phyloP scores from a whole-genome alignment of 2,329 filamentous ascomycete genomes.

The Trichoderma hamatum region DNA sequence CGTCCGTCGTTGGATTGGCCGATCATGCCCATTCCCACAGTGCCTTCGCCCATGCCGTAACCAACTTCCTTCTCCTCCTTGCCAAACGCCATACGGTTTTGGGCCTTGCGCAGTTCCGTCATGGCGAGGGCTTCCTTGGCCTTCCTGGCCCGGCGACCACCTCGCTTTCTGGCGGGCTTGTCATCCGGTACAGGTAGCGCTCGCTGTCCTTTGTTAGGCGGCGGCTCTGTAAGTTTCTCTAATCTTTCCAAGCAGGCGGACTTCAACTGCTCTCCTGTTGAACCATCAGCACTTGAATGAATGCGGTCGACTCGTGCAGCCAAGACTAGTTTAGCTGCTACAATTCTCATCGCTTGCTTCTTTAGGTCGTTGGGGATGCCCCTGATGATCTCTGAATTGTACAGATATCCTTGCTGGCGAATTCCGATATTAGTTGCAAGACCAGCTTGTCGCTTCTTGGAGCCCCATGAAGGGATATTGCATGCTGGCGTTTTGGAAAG shows the following conservation, averaged over 20 bases:
- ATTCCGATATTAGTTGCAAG: slow-evolving; percentile 92
- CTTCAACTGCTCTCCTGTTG: slow-evolving; percentile 79
- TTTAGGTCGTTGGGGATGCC: slow-evolving; percentile 84
- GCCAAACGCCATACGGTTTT: slow-evolving; percentile 94
- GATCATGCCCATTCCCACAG: slow-evolving; percentile 92
- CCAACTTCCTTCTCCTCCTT: slow-evolving; percentile 94
- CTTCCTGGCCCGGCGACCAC: slow-evolving; percentile 85
- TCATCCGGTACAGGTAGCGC: slow-evolving; percentile 93
- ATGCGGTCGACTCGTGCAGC: slow-evolving; percentile 88
- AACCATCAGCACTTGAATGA: slow-evolving; percentile 79
- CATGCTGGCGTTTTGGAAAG: slow-evolving; percentile 91
- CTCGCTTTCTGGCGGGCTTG: slow-evolving; percentile 90
- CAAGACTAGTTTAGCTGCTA: slow-evolving; percentile 90
- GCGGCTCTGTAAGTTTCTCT: slow-evolving; percentile 89
- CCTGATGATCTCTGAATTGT: slow-evolving; percentile 86
- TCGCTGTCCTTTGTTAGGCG: slow-evolving; percentile 83
- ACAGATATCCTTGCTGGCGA: slow-evolving; percentile 90
- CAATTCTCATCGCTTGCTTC: slow-evolving; percentile 91
- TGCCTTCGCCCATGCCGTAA: slow-evolving; percentile 83
- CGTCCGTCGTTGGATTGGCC: slow-evolving; percentile 86
- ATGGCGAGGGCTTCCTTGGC: slow-evolving; percentile 96
- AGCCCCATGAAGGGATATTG: slow-evolving; percentile 88
- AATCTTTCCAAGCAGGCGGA: slow-evolving; percentile 81
- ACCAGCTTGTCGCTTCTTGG: slow-evolving; percentile 81
- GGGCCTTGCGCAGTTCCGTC: slow-evolving; percentile 93